Evolutionary conservation across 345 rosid genomes (phyloP).

Genomic region (Sonneratia alba): DNA sequence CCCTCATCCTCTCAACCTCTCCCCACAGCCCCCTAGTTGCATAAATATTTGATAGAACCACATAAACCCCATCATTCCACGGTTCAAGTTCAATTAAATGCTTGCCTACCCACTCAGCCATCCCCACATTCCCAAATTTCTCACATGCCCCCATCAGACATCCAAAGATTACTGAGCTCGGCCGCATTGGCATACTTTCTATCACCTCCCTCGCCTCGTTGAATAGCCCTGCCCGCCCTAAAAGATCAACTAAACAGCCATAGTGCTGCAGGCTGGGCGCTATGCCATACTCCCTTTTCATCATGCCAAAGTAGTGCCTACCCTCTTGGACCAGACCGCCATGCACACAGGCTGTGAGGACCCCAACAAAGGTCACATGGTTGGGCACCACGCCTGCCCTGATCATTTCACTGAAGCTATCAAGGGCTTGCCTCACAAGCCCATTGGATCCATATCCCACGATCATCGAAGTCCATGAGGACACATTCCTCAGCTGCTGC

Average conservation of each 20-base stretch:
- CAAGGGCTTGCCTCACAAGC: conserved; percentile 43
- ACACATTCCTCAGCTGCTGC: conserved; percentile 38
- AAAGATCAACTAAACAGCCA: conserved; percentile 77
- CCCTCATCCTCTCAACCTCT: conserved; percentile 67
- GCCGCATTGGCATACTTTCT: conserved; percentile 69
- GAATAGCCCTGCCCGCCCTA: conserved; percentile 63
- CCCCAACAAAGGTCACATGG: conserved; percentile 64
- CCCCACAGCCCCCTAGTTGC: conserved; percentile 65
- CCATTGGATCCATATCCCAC: conserved; percentile 63
- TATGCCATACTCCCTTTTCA: conserved; percentile 42
- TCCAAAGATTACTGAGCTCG: conserved; percentile 71
- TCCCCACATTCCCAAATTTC: conserved; percentile 61
- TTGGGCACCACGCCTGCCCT: conserved; percentile 48
- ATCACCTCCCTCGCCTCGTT: conserved; percentile 56
- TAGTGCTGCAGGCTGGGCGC: conserved; percentile 49
- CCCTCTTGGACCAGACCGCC: conserved; percentile 76
- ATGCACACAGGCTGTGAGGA: conserved; percentile 75
- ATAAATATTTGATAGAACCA: conserved; percentile 75
- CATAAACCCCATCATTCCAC: conserved; percentile 75
- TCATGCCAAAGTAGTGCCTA: conserved; percentile 39
- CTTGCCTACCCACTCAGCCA: conserved; percentile 78
- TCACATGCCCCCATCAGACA: conserved; percentile 90
- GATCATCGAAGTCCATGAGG: conserved; percentile 85
- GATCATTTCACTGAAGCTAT: conserved; percentile 46
- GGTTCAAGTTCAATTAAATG: conserved; percentile 62